Base-by-base conservation (phyloP, 2,329 filamentous ascomycete species). In the Meredithiella fracta region DNA sequence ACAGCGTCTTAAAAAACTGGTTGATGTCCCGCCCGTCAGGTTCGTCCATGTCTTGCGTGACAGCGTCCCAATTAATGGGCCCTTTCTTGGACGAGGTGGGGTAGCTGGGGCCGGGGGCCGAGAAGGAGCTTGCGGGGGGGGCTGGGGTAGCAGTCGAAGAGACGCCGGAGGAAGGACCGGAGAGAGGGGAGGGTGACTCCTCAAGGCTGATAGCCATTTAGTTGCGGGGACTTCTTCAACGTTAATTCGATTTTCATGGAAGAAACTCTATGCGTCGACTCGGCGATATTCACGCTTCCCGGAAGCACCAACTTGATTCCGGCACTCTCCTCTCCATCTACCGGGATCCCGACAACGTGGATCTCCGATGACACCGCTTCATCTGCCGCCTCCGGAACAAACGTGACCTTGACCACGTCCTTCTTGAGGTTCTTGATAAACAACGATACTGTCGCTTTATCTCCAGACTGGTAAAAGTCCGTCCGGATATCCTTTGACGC, bases 41-140 rank as follows among this genome's bases (percentile, higher is more conserved):
- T 59, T 77, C 74, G 11, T 76, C 70, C 0, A 77, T 74, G 0
- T 73, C 72, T 0, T 64, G 67, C 0, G 63, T 80, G 1, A 96
- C 65, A 60, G 82, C 86, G 66, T 98, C 92, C 92, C 92, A 98
- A 69, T 98, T 78, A 69, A 94, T 95, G 2, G 86, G 80, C 0
- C 90, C 91, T 1, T 71, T 75, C 60, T 82, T 83, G 11, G 91
- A 92, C 0, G 90, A 96, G 0, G 89, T 91, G 1, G 92, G 91
- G 65, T 97, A 96, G 54, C n/a, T 11, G 61, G 47, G 9, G 29
- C 23, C 5, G 50, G 11, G 34, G 17, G n/a, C 14, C 17, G 3
- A 4, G 50, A 14, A 8, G 50, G 4, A n/a, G n/a, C n/a, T n/a
- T 52, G 29, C 4, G 17, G 15, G 7, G 0, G 56, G 34, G 22